phyloP scores from a whole-genome alignment of 31 red algal genomes.

The Odonthalia washingtoniensis region DNA sequence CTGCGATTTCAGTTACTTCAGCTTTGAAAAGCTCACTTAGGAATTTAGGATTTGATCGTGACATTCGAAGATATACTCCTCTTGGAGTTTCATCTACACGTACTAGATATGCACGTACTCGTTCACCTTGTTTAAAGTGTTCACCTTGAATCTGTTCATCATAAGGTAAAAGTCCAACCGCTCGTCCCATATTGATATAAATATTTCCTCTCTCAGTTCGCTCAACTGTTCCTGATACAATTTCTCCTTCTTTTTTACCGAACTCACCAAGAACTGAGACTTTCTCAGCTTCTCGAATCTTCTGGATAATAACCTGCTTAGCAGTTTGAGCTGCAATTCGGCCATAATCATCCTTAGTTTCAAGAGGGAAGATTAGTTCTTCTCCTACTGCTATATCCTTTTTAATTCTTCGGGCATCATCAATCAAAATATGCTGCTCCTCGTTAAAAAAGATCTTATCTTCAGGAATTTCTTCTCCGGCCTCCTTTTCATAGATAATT shows the following conservation, averaged over 20 bases:
- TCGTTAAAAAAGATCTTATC: constrained; percentile 8
- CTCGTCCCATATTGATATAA: constrained; percentile 9
- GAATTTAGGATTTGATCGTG: constrained; percentile 14
- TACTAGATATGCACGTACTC: constrained; percentile 13
- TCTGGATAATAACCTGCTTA: constrained; percentile 33
- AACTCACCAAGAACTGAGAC: background rate
- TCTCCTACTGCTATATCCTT: background rate
- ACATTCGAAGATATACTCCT: background rate
- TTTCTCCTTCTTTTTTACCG: constrained; percentile 3
- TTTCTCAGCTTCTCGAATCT: constrained; percentile 24
- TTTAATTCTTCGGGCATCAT: background rate
- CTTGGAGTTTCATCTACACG: background rate
- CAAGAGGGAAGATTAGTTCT: constrained; percentile 19
- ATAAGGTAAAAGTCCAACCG: background rate
- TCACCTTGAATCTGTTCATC: constrained; percentile 26
- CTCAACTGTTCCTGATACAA: constrained; percentile 13
- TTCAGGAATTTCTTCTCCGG: constrained; percentile 15
- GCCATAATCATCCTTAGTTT: background rate
- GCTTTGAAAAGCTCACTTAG: constrained; percentile 7
- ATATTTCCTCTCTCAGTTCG: constrained; percentile 16
- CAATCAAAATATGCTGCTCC: constrained; percentile 8
- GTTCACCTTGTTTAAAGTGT: constrained; percentile 14
- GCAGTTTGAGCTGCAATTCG: constrained; percentile 27
- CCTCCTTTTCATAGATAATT: constrained; percentile 10
- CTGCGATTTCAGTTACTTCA: constrained; percentile 23